These are phyloP conservation scores for Croton laevigatus DNA, from an alignment of 441 rosid species.

Conservation along the genomic window DNA sequence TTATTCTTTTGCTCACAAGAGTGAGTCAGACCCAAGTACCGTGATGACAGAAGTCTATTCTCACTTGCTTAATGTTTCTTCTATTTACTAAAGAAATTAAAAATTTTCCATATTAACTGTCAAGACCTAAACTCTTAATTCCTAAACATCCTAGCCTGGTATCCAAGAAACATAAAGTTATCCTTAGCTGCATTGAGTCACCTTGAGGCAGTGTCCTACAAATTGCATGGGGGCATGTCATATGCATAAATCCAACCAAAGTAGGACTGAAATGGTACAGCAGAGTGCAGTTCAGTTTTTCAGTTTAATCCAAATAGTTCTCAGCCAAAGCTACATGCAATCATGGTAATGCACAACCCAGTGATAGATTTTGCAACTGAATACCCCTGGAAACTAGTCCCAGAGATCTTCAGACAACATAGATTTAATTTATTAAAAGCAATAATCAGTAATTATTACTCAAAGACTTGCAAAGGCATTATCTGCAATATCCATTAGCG, in stretches of 20 bases:
- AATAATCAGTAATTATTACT: neutral
- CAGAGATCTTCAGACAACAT: neutral
- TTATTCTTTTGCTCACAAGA: too few species aligned
- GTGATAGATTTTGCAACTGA: neutral
- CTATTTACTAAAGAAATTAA: neutral
- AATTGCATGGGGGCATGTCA: too few species aligned
- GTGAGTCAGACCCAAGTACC: too few species aligned
- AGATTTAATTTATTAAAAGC: neutral
- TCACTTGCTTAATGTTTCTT: neutral
- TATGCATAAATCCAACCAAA: too few species aligned
- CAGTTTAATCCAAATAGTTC: too few species aligned
- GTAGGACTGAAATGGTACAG: too few species aligned
- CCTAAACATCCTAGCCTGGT: neutral
- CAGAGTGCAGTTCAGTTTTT: too few species aligned
- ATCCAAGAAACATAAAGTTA: neutral
- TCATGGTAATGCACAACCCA: neutral
- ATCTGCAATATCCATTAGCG: slow-evolving; percentile 31
- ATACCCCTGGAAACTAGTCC: neutral
- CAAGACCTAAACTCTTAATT: neutral
- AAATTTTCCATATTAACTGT: neutral
- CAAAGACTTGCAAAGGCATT: too few species aligned
- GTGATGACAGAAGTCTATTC: too few species aligned
- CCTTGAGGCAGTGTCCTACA: too few species aligned
- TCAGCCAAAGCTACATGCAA: too few species aligned
- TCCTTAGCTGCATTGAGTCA: too few species aligned